Evolutionary conservation across 176 grass and related monocot species (phyloP), one percentile per base, ranked within the genome.

Genomic region (Oryza glumipatula): DNA sequence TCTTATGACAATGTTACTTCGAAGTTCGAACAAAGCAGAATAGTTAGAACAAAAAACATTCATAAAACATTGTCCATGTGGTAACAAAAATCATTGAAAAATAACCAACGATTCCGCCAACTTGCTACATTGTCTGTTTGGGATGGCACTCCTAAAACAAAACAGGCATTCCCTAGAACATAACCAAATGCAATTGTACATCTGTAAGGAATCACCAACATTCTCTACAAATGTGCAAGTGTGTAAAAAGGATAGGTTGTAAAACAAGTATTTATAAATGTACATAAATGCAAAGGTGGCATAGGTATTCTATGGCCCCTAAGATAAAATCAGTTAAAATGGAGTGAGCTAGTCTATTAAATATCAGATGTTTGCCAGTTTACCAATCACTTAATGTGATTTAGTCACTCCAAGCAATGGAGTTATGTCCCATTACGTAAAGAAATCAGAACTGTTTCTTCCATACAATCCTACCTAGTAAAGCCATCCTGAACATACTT

Each of bases 1-100:
- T 28, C 70, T 70, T 21, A 43, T 11, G 68, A 13, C 33, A 17
- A 54, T 73, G 8, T 47, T 79, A 58, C 72, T 84, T 60, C 23
- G 36, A 38, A 58, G 66, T 84, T 60, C 23, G 36, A 38, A 38
- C 36, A 38, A 38, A 38, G 6, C 3, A 13, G 58, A 80, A 68
- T 17, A 36, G 23, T 36, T 30, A 48, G 10, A 38, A 38, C 8
- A 69, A 12, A 38, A 21, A 82, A 28, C 48, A 3, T 45, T 60
- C 39, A 65, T 1, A 56, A 45, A 83, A 38, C 15, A 68, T 74
- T 51, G 45, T 30, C 22, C 17, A 17, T 32, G 23, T 32, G 6
- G 35, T 54, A 81, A n/a, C 70, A 61, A 5, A 2, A 41, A 72
- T 9, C 9, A 58, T 2, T 56, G 5, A 19, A 19, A 56, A 56